These are phyloP conservation scores for Xylaria longipes DNA, from an alignment of 495 filamentous ascomycete species.

Conservation along the genomic window DNA sequence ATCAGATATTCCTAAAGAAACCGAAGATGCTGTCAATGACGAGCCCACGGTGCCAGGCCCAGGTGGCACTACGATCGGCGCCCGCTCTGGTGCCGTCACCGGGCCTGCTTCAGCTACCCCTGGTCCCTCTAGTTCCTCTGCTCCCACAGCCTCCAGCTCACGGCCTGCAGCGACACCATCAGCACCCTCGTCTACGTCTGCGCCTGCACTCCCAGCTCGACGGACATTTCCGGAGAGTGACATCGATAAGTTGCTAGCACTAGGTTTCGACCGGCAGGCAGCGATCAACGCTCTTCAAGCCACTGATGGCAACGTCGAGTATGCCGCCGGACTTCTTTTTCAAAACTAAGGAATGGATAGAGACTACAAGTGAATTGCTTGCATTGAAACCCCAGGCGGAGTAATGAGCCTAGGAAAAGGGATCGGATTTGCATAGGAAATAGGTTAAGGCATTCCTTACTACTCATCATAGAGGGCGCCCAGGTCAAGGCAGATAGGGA, in stretches of 20 bases:
- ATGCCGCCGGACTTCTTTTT: constrained; percentile 85
- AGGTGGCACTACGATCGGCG: constrained; percentile 83
- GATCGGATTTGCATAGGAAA: constrained; percentile 10
- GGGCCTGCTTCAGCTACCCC: constrained; percentile 50
- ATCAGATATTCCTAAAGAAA: constrained; percentile 85
- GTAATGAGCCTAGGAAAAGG: constrained; percentile 23
- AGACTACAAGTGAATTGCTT: background rate
- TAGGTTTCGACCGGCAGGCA: constrained; percentile 80
- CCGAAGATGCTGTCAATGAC: constrained; percentile 72
- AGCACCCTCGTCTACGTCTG: constrained; percentile 43
- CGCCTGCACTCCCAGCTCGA: constrained; percentile 37
- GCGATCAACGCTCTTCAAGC: constrained; percentile 82
- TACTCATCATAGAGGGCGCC: constrained; percentile 27
- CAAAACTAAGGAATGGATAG: constrained; percentile 45
- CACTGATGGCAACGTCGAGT: constrained; percentile 83
- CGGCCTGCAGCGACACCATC: constrained; percentile 42
- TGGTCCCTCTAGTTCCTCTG: constrained; percentile 35
- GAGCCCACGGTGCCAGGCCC: constrained; percentile 89
- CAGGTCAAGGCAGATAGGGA: constrained; percentile 12
- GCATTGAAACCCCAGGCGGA: constrained; percentile 16
- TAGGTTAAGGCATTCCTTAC: constrained; percentile 17
- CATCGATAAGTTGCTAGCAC: constrained; percentile 73
- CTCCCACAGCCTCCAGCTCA: constrained; percentile 27
- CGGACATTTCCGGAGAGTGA: constrained; percentile 62
- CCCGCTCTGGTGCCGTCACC: constrained; percentile 80